phyloP scores from a whole-genome alignment of 106 monocot genomes.

The Allium sativum region DNA sequence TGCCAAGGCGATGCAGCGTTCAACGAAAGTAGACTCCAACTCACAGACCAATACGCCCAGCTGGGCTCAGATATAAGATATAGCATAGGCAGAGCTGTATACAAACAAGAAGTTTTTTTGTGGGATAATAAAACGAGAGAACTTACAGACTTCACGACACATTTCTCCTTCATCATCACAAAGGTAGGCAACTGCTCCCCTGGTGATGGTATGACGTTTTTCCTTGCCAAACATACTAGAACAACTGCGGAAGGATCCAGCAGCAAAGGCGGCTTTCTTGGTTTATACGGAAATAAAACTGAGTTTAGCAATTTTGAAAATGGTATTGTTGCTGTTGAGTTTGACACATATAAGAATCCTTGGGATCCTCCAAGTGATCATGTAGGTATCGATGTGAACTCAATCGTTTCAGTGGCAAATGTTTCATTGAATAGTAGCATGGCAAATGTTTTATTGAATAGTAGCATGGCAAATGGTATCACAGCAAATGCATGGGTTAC shows the following conservation, averaged over 20 bases:
- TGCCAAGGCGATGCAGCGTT: too few relatives aligned
- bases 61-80: neutral
- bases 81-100: too few relatives aligned
- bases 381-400: slow-evolving; percentile 20
- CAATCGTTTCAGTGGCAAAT: slow-evolving; percentile 5
- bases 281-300: too few relatives aligned
- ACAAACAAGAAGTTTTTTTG: too few relatives aligned
- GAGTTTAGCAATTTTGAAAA: neutral
- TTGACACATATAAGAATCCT: slow-evolving; percentile 10
- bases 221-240: too few relatives aligned
- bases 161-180: too few relatives aligned
- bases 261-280: too few relatives aligned
- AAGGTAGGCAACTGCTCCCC: too few relatives aligned
- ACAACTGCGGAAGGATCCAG: too few relatives aligned
- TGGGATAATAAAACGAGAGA: neutral
- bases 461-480: slow-evolving; percentile 1
- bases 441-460: neutral
- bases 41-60: too few relatives aligned
- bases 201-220: too few relatives aligned
- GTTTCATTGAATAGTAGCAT: neutral
- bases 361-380: slow-evolving; percentile 15
- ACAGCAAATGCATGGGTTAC: slow-evolving; percentile 2
- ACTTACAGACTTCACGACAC: neutral
- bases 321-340: slow-evolving; percentile 21
- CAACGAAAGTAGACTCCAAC: too few relatives aligned